phyloP scores from a whole-genome alignment of 805 yeast species.

The Yarrowia deformans region DNA sequence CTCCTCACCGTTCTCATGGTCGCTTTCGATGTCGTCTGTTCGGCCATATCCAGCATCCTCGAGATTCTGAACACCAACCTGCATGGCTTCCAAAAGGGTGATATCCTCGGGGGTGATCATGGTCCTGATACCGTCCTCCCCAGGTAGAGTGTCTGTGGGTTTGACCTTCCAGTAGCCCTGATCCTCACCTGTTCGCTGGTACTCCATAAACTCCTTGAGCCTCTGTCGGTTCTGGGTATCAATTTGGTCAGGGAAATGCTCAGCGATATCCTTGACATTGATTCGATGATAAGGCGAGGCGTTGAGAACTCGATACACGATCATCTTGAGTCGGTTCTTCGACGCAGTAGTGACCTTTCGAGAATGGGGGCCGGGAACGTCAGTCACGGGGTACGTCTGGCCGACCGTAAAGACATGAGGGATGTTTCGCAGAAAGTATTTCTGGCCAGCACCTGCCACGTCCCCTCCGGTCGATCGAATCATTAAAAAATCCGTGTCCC shows the following conservation, averaged over 20 bases:
- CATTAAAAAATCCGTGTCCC: slow-evolving; percentile 79
- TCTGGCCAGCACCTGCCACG: slow-evolving; percentile 56
- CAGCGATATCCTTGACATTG: slow-evolving; percentile 83
- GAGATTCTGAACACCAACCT: slow-evolving; percentile 84
- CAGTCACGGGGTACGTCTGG: slow-evolving; percentile 89
- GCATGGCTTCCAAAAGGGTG: slow-evolving; percentile 87
- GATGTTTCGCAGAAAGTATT: slow-evolving; percentile 71
- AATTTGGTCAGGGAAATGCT: slow-evolving; percentile 95
- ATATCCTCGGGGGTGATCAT: slow-evolving; percentile 94
- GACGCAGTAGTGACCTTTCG: slow-evolving; percentile 93
- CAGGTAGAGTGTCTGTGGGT: slow-evolving; percentile 68
- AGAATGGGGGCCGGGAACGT: slow-evolving; percentile 97
- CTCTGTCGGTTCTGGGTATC: slow-evolving; percentile 97
- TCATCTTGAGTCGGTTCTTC: slow-evolving; percentile 90
- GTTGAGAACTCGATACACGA: slow-evolving; percentile 86
- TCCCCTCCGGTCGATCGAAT: slow-evolving; percentile 83
- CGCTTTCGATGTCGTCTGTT: slow-evolving; percentile 48
- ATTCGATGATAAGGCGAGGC: slow-evolving; percentile 75
- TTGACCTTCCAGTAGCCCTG: slow-evolving; percentile 95
- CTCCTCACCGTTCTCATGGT: slow-evolving; percentile 50
- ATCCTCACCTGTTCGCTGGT: slow-evolving; percentile 90
- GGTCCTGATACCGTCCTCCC: slow-evolving; percentile 75
- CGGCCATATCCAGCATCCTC: slow-evolving; percentile 75
- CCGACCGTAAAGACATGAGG: slow-evolving; percentile 86
- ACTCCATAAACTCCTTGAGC: slow-evolving; percentile 96